Base-by-base conservation (phyloP, 1,139 yeast genomes). In the Sugiyamaella xylanicola region DNA sequence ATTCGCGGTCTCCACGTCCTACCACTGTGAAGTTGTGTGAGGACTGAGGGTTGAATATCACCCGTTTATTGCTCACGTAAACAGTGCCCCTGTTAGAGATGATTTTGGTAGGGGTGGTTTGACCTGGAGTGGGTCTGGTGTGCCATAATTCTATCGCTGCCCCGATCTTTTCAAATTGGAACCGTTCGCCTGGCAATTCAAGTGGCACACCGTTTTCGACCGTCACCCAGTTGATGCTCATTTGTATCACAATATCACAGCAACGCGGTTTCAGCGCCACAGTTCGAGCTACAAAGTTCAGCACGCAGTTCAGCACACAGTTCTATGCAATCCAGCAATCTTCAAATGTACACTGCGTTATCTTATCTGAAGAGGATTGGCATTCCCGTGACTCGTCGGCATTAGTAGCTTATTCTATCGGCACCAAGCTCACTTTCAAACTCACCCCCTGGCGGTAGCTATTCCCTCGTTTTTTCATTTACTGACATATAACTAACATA, bases 1-100 rank as follows among this genome's bases (percentile, higher is more conserved):
- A 66, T 46, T 59, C 60, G 19, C 66, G 59, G 47, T 70, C 73
- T 22, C 72, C 73, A 36, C 59, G 59, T 25, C 65, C 65, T n/a
- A 55, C 59, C 1, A 70, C 68, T 13, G 51, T 56, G 57, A 65
- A 69, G 4, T 68, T 66, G 11, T 49, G 56, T 13, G 64, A 52
- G 41, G 49, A 56, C 7, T 48, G 17, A 21, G 50, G 42, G 13
- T 59, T 44, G 43, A 56, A 57, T 35, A 63, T 54, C 15, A 64
- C 29, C 8, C 69, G 63, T 49, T 58, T 56, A 41, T 51, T 54
- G n/a, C 63, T 57, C 22, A 57, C 56, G 37, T 49, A 56, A 15
- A 62, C 46, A 2, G 29, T 27, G 16, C 61, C 65, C 11, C 44
- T 44, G 46, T 29, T 52, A 46, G 51, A 51, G 17, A 36, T 29